Evolutionary conservation across 352 stramenopile species (phyloP).

Genomic region (Phytophthora brassicae): DNA sequence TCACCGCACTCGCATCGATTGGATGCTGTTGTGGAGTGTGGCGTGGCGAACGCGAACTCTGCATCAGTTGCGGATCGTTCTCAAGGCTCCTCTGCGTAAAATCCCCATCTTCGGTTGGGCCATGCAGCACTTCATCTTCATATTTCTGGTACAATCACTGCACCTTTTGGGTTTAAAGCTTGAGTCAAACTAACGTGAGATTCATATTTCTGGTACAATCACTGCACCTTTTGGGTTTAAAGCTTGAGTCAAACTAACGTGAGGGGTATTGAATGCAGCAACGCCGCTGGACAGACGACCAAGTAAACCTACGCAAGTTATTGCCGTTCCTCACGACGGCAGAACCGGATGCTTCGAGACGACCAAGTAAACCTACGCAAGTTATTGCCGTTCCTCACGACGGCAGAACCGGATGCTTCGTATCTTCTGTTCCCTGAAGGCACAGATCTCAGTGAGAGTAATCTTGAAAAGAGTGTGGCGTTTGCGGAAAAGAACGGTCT

Average conservation of each 20-base stretch:
- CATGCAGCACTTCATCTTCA: conserved; percentile 87
- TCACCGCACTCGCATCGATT: conserved; percentile 84
- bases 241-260: not conserved
- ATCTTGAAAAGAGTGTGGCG: conserved; percentile 58
- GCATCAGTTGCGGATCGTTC: conserved; percentile 64
- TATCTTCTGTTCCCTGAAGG: conserved; percentile 85
- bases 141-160: conserved; percentile 56
- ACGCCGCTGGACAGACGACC: conserved; percentile 65
- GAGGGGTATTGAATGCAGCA: conserved; percentile 32
- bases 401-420: conserved; percentile 51
- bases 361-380: conserved; percentile 49
- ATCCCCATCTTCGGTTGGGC: conserved; percentile 83
- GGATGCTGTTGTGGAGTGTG: conserved; percentile 83
- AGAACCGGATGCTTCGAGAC: conserved; percentile 60
- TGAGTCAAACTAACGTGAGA: not conserved
- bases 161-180: not conserved
- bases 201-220: conserved; percentile 61
- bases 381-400: conserved; percentile 58
- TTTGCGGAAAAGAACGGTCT: conserved; percentile 62
- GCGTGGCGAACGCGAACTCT: conserved; percentile 54
- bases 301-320: conserved; percentile 50
- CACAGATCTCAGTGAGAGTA: conserved; percentile 70
- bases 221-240: not conserved
- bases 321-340: conserved; percentile 52
- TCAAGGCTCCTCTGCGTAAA: conserved; percentile 74